Evolutionary conservation across 768 basidiomycete genomes (phyloP).

Genomic region (Russula abietina): DNA sequence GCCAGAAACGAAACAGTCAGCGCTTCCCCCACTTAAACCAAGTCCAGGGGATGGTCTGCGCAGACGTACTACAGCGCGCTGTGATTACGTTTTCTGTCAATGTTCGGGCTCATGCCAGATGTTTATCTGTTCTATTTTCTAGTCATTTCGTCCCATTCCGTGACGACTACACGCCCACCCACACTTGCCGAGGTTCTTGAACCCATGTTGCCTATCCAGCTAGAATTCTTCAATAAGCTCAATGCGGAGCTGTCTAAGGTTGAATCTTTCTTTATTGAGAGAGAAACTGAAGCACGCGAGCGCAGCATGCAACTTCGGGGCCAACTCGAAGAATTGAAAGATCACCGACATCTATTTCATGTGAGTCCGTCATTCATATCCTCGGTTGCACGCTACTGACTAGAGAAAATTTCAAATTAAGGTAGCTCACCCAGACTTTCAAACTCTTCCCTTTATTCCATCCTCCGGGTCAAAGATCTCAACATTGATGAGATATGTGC

Average conservation of each 20-base stretch:
- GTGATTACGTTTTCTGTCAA: neutral
- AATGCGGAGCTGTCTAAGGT: constrained; percentile 81
- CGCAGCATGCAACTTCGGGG: constrained; percentile 33
- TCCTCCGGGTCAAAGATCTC: neutral
- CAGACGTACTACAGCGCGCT: constrained; percentile 11
- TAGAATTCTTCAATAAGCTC: constrained; percentile 68
- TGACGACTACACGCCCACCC: constrained; percentile 11
- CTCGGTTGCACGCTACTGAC: neutral
- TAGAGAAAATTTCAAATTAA: neutral
- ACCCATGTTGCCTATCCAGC: constrained; percentile 53
- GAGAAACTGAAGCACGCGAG: constrained; percentile 56
- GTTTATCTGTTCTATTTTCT: neutral
- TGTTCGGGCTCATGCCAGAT: neutral
- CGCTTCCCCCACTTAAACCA: neutral
- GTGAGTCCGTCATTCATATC: constrained; percentile 1
- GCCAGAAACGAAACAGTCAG: neutral
- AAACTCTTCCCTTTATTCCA: neutral
- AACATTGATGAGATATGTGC: neutral
- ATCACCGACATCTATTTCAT: constrained; percentile 15
- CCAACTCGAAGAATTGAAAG: constrained; percentile 22
- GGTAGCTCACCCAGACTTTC: constrained; percentile 14
- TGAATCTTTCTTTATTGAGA: constrained; percentile 70
- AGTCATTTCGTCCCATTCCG: neutral
- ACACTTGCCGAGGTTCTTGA: constrained; percentile 40
- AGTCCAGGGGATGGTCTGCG: constrained; percentile 5